Conservation (phyloP, 768 basidiomycete genomes). For the Lentinus brumalis region DNA sequence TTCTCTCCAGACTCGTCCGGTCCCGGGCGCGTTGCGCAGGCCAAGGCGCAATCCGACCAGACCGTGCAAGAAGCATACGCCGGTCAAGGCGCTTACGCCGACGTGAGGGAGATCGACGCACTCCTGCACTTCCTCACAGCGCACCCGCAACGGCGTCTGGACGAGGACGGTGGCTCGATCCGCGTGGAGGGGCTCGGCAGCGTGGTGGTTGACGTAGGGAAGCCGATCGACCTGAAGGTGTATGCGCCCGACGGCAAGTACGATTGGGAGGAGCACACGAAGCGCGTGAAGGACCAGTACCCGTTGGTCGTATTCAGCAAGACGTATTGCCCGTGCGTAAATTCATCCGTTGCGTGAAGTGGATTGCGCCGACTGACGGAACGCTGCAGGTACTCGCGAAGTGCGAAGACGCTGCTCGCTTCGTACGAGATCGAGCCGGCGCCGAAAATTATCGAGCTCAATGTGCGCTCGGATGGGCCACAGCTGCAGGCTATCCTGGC, state of each 20-base stretch:
- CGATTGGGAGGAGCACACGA: constrained; percentile 48
- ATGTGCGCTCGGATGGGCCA: constrained; percentile 59
- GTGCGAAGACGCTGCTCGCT: constrained; percentile 63
- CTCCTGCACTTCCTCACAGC: constrained; percentile 67
- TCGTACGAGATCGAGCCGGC: constrained; percentile 61
- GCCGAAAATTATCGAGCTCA: constrained; percentile 75
- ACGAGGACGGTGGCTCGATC: constrained; percentile 25
- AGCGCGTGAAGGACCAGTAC: constrained; percentile 46
- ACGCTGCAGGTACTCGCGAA: constrained; percentile 53
- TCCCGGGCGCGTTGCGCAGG: constrained; percentile 30
- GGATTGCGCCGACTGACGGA: not conserved
- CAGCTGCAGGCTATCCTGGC: constrained; percentile 66
- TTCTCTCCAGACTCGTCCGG: constrained; percentile 40
- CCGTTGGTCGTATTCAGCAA: constrained; percentile 85
- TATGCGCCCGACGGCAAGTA: constrained; percentile 53
- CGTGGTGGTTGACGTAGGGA: constrained; percentile 46
- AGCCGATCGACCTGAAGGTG: constrained; percentile 51
- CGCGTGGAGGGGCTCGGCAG: constrained; percentile 28
- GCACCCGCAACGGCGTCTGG: constrained; percentile 43
- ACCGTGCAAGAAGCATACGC: constrained; percentile 4
- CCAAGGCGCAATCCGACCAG: constrained; percentile 23
- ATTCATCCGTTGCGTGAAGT: not conserved
- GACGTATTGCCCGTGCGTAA: constrained; percentile 74
- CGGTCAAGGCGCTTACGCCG: constrained; percentile 10
- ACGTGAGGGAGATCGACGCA: constrained; percentile 65